Evolutionary conservation across 345 rosid species (phyloP), one percentile per base, ranked within the genome.

Genomic region (Arabis alpina): DNA sequence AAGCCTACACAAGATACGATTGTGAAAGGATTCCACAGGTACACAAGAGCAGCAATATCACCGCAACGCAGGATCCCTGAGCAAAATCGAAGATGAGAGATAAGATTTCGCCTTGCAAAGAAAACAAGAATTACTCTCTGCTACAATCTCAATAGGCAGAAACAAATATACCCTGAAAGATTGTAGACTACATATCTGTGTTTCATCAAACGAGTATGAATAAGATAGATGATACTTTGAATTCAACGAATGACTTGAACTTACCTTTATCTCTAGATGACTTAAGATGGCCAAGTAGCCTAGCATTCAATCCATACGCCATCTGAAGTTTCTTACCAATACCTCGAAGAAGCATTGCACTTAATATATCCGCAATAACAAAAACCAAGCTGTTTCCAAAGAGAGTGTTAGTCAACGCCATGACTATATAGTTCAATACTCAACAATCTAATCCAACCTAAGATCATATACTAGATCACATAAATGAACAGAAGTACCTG

Each of bases 1-100:
- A 86, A 83, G 50, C 99, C 96, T 77, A 94, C 88, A 37, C 89
- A 91, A 16, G 93, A 83, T 51, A 77, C 83, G 60, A 94, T 82
- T 2, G 97, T 86, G 81, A 94, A 94, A 72, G 99, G 97, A 83
- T 89, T 91, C 91, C 95, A 88, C 45, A 94, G 52, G 80, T 94
- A 91, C 16, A 88, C 85, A 65, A 89, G 84, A 54, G 95, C 92
- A 68, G 96, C 92, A 79, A 91, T 76, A 80, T 94, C 88, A 75
- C 96, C 96, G 10, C 86, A 84, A 60, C 82, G 80, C 53, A 85
- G 36, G 51, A 63, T 54, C 70, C 80, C 97, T 94, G 81, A 45
- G 64, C 58, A 61, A 49, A 13, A 32, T 63, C 55, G 36, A 54
- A 70, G 74, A 54, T 42, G 19, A 68, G 64, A 11, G 30, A 43